Evolutionary conservation across 441 rosid genomes (phyloP), one percentile per base, ranked within the genome.

Genomic region (Syzygium malaccense): DNA sequence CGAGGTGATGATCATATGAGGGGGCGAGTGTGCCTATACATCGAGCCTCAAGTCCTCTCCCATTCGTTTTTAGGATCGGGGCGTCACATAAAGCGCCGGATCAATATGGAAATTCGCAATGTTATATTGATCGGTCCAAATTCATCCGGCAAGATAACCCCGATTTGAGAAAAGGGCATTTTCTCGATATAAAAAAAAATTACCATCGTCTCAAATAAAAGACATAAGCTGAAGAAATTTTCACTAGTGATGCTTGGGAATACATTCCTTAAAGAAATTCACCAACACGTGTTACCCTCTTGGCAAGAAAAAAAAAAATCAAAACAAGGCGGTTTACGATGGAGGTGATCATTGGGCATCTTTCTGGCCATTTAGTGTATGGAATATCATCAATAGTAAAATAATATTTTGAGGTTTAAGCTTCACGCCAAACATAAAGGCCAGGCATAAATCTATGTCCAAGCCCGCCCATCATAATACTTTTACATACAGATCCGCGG

Each of bases 31-130:
- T 4, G 13, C 13, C 17, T 7, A 32, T 18, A 18, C 45, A 68
- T 33, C 3, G 7, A 68, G 0, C 25, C 79, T 7, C 1, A 9
- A 4, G 48, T 1, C 7, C 26, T 68, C 6, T 33, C 14, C 0
- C 45, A 9, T 68, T 68, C 7, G 2, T 8, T 18, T 45, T 8
- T 25, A 18, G 14, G 0, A 33, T 32, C 19, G 14, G 25, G 33
- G 79, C 13, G 6, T 68, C 13, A 0, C 19, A 4, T 15, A 9
- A 30, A 30, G 1, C 3, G 1, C 1, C 1, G 12, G 7, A 68
- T 8, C 0, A 0, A 19, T 33, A 6, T 9, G 79, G 32, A 68
- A 32, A 19, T 19, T 18, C 23, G 8, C 26, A 4, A 32, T 9
- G 14, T 18, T 32, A 0, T 68, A 17, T 32, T 2, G 20, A 18